These are phyloP conservation scores for Acanthamoeba lugdunensis DNA, from an alignment of 208 protist species.

Conservation along the genomic window DNA sequence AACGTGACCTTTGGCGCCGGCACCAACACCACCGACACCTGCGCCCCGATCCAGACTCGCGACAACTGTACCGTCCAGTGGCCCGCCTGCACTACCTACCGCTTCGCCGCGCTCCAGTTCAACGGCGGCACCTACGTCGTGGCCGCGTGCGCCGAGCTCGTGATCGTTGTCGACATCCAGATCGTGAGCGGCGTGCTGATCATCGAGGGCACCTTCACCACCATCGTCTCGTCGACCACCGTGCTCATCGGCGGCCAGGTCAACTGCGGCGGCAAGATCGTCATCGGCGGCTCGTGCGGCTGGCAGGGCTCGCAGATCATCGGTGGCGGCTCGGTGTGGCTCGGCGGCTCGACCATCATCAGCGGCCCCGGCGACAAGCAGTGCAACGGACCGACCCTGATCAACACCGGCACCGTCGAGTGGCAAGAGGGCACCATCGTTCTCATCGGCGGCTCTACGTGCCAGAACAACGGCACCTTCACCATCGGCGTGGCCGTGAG, in stretches of 20 bases:
- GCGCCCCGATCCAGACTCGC: background rate
- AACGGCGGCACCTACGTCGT: conserved; percentile 19
- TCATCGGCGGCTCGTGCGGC: conserved; percentile 29
- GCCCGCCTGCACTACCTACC: background rate
- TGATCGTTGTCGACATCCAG: background rate
- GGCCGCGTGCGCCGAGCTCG: conserved; percentile 14
- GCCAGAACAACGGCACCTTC: conserved; percentile 70
- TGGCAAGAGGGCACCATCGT: conserved; percentile 39
- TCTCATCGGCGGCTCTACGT: conserved; percentile 62
- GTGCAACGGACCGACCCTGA: background rate
- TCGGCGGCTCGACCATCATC: conserved; percentile 58
- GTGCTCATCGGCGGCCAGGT: conserved; percentile 30
- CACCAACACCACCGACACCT: background rate
- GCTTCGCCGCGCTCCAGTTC: background rate
- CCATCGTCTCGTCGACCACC: background rate
- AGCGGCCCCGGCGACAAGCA: conserved; percentile 31
- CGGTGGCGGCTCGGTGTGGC: conserved; percentile 9
- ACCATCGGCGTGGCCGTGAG: conserved; percentile 31
- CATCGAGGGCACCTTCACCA: conserved; percentile 51
- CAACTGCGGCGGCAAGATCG: conserved; percentile 34
- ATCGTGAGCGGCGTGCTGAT: conserved; percentile 26
- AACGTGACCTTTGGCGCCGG: conserved; percentile 22
- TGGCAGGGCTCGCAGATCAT: conserved; percentile 39
- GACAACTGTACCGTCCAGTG: conserved; percentile 5
- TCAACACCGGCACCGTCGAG: conserved; percentile 31